Evolutionary conservation across 2,329 filamentous ascomycete genomes (phyloP).

Genomic region (Trichoderma sp.): DNA sequence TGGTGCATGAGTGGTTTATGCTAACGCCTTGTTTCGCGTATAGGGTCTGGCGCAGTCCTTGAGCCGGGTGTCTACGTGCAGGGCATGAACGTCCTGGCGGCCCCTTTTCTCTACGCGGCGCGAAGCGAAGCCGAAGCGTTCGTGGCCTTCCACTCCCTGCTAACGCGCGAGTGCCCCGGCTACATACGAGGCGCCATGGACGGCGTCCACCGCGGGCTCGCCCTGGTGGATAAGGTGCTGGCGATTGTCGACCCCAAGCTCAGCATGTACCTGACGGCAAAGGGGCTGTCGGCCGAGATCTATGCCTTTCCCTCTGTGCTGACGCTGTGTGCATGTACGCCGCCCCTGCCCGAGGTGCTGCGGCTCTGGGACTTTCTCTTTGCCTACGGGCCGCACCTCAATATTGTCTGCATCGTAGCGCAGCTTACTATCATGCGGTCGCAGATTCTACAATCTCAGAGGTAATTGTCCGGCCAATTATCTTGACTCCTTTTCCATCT

Average conservation of each 20-base stretch:
- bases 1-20: constrained; percentile 31
- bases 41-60: constrained; percentile 57
- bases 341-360: constrained; percentile 88
- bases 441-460: constrained; percentile 78
- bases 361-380: constrained; percentile 97
- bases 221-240: constrained; percentile 87
- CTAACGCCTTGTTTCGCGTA: constrained; percentile 43
- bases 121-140: constrained; percentile 95
- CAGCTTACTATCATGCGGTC: constrained; percentile 88
- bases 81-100: constrained; percentile 97
- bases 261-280: constrained; percentile 78
- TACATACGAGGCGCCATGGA: constrained; percentile 98
- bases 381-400: constrained; percentile 91
- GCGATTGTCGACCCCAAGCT: constrained; percentile 90
- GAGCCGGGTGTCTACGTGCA: constrained; percentile 91
- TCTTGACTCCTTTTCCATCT: background rate
- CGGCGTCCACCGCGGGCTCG: constrained; percentile 88
- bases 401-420: constrained; percentile 94
- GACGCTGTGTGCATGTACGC: constrained; percentile 93
- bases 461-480: constrained; percentile 52
- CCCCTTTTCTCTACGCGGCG: constrained; percentile 92
- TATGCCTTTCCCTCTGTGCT: constrained; percentile 96
- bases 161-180: constrained; percentile 85
- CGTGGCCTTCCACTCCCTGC: constrained; percentile 82
- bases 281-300: constrained; percentile 87